phyloP scores from a whole-genome alignment of 176 grass and related monocot species.

The Rhynchospora tenuis region DNA sequence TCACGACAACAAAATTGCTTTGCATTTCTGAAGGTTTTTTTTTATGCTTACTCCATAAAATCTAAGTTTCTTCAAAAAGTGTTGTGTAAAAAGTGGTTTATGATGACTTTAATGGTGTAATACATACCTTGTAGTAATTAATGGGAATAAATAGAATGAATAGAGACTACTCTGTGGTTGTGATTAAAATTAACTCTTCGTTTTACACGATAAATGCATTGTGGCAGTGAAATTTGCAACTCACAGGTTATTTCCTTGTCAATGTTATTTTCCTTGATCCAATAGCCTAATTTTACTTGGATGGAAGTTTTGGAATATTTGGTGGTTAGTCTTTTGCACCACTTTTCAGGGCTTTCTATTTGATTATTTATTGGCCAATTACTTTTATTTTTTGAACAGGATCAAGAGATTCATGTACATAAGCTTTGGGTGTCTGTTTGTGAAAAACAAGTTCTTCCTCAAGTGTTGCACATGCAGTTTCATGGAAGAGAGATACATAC shows the following conservation, averaged over 20 bases:
- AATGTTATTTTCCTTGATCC: neutral
- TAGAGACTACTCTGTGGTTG: neutral
- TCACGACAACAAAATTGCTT: constrained; percentile 80
- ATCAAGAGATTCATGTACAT: constrained; percentile 69
- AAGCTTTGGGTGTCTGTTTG: constrained; percentile 47
- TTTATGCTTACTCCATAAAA: constrained; percentile 6
- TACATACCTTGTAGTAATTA: neutral
- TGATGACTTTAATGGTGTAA: neutral
- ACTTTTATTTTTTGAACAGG: constrained; percentile 41
- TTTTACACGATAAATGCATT: neutral
- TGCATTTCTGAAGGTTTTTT: constrained; percentile 84
- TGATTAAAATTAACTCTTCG: neutral
- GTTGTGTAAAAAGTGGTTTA: neutral
- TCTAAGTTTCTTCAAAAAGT: neutral
- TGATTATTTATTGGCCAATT: neutral
- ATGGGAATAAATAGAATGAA: neutral
- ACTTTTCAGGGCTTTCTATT: neutral
- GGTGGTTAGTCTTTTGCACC: neutral
- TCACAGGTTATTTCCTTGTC: neutral
- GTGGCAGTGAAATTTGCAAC: neutral
- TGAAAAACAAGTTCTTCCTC: constrained; percentile 64
- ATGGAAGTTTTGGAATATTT: neutral
- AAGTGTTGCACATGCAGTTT: constrained; percentile 74
- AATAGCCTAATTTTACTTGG: neutral
- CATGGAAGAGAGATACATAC: constrained; percentile 97